phyloP scores from a whole-genome alignment of 768 basidiomycete species.

The Flagelloscypha sp. region DNA sequence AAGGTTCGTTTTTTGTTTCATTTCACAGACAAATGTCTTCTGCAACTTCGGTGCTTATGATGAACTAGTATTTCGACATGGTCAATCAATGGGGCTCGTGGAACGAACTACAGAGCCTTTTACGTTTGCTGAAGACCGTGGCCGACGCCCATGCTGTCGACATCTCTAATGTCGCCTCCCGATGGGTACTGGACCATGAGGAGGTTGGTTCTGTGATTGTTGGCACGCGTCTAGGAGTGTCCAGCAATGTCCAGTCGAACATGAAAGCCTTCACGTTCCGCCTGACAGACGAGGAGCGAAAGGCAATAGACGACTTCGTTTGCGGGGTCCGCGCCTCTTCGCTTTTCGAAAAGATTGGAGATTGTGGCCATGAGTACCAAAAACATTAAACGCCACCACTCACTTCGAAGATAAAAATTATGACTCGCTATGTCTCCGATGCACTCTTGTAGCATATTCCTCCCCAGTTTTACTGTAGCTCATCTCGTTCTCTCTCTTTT shows the following conservation, averaged over 20 bases:
- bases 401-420: too few relatives aligned
- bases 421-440: too few relatives aligned
- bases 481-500: too few relatives aligned
- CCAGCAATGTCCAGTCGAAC: slow-evolving; percentile 69
- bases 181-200: slow-evolving; percentile 75
- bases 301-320: slow-evolving; percentile 58
- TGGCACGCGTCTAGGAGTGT: slow-evolving; percentile 66
- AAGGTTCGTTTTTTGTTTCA: slow-evolving; percentile 37
- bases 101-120: slow-evolving; percentile 63
- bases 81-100: slow-evolving; percentile 72
- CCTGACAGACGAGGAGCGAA: slow-evolving; percentile 48
- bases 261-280: slow-evolving; percentile 49
- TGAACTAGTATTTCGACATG: slow-evolving; percentile 68
- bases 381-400: too few relatives aligned
- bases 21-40: slow-evolving; percentile 3
- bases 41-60: not conserved
- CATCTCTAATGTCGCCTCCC: slow-evolving; percentile 72
- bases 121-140: slow-evolving; percentile 50
- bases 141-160: slow-evolving; percentile 60
- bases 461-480: too few relatives aligned
- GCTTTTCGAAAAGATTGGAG: slow-evolving; percentile 48
- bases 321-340: slow-evolving; percentile 57
- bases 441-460: too few relatives aligned
- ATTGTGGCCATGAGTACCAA: slow-evolving; percentile 86
- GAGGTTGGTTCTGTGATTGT: slow-evolving; percentile 77